Base-by-base conservation (phyloP, 306 rosid species). In the Myrica gale region DNA sequence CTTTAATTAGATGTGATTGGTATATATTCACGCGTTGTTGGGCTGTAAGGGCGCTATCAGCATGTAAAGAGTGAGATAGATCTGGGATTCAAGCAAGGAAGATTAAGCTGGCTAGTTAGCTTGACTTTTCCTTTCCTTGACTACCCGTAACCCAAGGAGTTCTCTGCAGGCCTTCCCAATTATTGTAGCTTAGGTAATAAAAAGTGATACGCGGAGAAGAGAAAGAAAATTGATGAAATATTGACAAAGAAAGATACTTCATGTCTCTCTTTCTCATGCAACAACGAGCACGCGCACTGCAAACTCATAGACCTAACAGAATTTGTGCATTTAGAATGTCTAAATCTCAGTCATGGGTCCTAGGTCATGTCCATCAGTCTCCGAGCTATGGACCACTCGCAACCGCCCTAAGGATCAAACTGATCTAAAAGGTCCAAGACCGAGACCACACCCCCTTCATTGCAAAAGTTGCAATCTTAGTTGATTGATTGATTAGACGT, bases 341-440 rank as follows among this genome's bases (percentile, higher is more conserved):
- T 65, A 37, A 66, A 42, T 66, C 70, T 8, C 65, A 66, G 47
- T 53, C 39, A 68, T 62, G 51, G 58, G 68, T 55, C 76, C 78
- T 42, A 79, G 53, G 79, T 80, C 84, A 52, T 37, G 26, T 76
- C 69, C 23, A 21, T 57, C 60, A 8, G 23, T 41, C 82, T 69
- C 79, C 54, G 43, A 65, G 17, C 2, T 5, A 48, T 52, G 84
- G 84, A 71, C 84, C 84, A 76, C 26, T 79, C 79, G 51, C 63
- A 67, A 72, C 84, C 82, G 82, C 84, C 87, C 82, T 80, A 72
- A 80, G 80, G 70, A 79, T 78, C 42, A 67, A 79, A 44, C 56
- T 76, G 61, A 58, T 63, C 37, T 47, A 44, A 5, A 57, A 43
- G 16, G 53, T 70, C 46, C 66, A 65, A 48, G 45, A 55, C 52